phyloP scores from a whole-genome alignment of 495 filamentous ascomycete genomes.

The Podospora australis region DNA sequence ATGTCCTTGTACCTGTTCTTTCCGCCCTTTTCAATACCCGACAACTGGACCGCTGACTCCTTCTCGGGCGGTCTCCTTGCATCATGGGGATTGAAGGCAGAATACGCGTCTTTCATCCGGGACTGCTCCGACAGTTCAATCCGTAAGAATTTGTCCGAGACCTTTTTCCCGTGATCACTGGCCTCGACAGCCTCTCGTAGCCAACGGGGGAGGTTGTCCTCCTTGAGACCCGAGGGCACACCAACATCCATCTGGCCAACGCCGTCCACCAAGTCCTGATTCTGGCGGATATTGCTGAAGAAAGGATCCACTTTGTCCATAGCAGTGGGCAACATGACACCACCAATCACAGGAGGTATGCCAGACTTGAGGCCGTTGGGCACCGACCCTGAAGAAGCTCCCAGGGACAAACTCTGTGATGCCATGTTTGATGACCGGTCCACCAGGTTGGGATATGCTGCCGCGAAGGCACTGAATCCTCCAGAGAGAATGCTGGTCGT shows the following conservation, averaged over 20 bases:
- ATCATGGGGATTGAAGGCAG: slow-evolving; percentile 39
- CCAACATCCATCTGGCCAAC: slow-evolving; percentile 84
- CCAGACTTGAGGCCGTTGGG: slow-evolving; percentile 27
- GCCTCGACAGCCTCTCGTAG: slow-evolving; percentile 58
- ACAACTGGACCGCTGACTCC: slow-evolving; percentile 48
- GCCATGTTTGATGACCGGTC: slow-evolving; percentile 37
- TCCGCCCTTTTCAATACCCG: slow-evolving; percentile 85
- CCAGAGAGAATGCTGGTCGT: slow-evolving; percentile 62
- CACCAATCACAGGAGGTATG: slow-evolving; percentile 73
- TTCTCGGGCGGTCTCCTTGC: neutral
- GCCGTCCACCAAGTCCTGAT: slow-evolving; percentile 90
- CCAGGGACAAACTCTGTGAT: slow-evolving; percentile 32
- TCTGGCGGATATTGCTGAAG: slow-evolving; percentile 92
- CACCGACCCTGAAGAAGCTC: slow-evolving; percentile 28
- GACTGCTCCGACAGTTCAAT: slow-evolving; percentile 82
- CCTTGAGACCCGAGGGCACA: slow-evolving; percentile 52
- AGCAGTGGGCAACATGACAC: slow-evolving; percentile 71
- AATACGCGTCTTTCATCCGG: slow-evolving; percentile 86
- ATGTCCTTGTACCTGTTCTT: slow-evolving; percentile 99
- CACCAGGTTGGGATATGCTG: slow-evolving; percentile 40
- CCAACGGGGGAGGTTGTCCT: slow-evolving; percentile 66
- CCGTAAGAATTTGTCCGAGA: slow-evolving; percentile 74
- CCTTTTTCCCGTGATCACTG: slow-evolving; percentile 66
- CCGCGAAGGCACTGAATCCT: slow-evolving; percentile 47
- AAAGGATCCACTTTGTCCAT: slow-evolving; percentile 74